Evolutionary conservation across 2,329 filamentous ascomycete species (phyloP), one percentile per base, ranked within the genome.

Genomic region (Capronia americana): DNA sequence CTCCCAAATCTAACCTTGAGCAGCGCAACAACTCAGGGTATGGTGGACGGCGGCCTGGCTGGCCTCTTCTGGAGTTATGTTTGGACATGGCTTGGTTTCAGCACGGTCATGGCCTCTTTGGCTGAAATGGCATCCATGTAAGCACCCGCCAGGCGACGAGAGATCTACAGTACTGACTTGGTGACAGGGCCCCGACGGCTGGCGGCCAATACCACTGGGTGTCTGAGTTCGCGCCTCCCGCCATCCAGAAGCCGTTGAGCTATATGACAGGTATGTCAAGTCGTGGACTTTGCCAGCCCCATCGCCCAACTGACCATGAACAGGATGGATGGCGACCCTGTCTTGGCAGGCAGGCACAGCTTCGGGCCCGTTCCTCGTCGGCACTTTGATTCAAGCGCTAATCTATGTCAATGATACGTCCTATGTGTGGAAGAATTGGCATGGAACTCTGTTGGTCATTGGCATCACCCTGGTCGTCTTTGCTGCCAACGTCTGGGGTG

Each of bases 81-180:
- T 4, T 77, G 76, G 73, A 77, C 88, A 30, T 79, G 90, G 23
- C 87, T 93, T 8, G 89, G 90, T 0, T 85, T 90, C 28, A 89
- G 90, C 6, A 88, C 88, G 26, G 83, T 93, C 20, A 74, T 79
- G 41, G 70, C 71, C 23, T 78, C 78, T 6, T 81, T 94, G 73
- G 86, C 90, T 0, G 92, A 96, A 76, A 83, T 92, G 78, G 76
- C 77, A 5, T 78, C 77, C 1, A 81, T 80, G 65, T 64, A 57
- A 23, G 65, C 14, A 20, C 41, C 26, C 41, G 48, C 11, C 38
- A 7, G 4, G 10, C 23, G 4, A 26, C 20, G 10, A n/a, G 2
- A n/a, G 48, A n/a, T 26, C 48, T 12, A 51, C 23, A 17, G 30
- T 28, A 51, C 44, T 59, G 41, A 53, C 53, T 46, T 17, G 32